These are phyloP conservation scores for Pleurotus cornucopiae DNA, from an alignment of 768 basidiomycete genomes.

Conservation along the genomic window DNA sequence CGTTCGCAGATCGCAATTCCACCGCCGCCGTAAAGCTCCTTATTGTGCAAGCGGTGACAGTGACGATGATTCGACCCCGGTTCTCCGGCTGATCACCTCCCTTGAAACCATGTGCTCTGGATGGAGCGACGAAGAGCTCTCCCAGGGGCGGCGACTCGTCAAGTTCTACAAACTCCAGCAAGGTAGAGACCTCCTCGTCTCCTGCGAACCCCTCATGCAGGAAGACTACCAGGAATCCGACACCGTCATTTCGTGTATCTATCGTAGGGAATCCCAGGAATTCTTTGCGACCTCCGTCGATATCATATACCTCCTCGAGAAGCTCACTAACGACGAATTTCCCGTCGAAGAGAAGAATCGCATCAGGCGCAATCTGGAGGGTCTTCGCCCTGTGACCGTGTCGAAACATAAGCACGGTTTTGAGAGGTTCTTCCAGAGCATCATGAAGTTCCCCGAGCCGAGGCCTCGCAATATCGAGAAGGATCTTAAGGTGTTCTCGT, in stretches of 20 bases:
- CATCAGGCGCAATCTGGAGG: constrained; percentile 91
- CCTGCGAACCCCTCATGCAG: constrained; percentile 72
- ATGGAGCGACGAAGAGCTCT: constrained; percentile 65
- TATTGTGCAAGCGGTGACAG: background rate
- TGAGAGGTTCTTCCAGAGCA: constrained; percentile 87
- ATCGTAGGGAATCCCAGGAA: constrained; percentile 67
- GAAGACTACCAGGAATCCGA: constrained; percentile 70
- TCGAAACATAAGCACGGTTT: constrained; percentile 79
- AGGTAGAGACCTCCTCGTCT: constrained; percentile 70
- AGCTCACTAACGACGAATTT: constrained; percentile 70
- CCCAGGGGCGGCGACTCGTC: constrained; percentile 76
- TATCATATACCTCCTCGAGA: constrained; percentile 89
- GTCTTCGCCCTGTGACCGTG: constrained; percentile 85
- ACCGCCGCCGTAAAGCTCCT: constrained; percentile 13
- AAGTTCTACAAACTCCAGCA: constrained; percentile 79
- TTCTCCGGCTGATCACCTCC: constrained; percentile 58
- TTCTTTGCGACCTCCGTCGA: constrained; percentile 95
- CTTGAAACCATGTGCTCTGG: constrained; percentile 49
- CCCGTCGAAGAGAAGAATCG: constrained; percentile 96
- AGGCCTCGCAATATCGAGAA: constrained; percentile 97
- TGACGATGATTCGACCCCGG: constrained; percentile 44
- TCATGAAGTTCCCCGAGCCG: constrained; percentile 94
- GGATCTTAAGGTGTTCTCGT: constrained; percentile 86
- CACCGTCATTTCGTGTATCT: constrained; percentile 93
- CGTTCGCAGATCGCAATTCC: background rate